Evolutionary conservation across 75 land plant species (phyloP).

Genomic region (Azolla pinnata): DNA sequence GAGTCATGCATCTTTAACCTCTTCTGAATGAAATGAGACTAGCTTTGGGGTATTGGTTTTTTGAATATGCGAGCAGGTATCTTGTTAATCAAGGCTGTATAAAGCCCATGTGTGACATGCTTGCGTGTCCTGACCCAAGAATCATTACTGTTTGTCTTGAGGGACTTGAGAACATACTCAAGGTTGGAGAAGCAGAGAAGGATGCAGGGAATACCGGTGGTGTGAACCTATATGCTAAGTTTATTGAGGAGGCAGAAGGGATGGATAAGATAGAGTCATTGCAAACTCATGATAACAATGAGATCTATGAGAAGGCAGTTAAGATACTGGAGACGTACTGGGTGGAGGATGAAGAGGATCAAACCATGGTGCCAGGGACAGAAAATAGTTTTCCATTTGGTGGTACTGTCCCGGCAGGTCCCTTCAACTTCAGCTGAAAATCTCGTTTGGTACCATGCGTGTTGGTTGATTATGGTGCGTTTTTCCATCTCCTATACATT

Average conservation of each 20-base stretch:
- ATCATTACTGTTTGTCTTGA: slow-evolving; percentile 74
- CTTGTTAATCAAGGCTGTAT: slow-evolving; percentile 70
- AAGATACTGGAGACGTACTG: slow-evolving; percentile 73
- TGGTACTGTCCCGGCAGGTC: slow-evolving; percentile 24
- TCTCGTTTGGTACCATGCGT: no score
- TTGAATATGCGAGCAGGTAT: slow-evolving; percentile 26
- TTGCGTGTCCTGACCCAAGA: slow-evolving; percentile 62
- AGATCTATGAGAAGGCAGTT: slow-evolving; percentile 76
- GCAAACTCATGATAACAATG: slow-evolving; percentile 70
- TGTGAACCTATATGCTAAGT: slow-evolving; percentile 50
- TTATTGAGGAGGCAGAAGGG: slow-evolving; percentile 72
- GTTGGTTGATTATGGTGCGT: no score
- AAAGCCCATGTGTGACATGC: slow-evolving; percentile 74
- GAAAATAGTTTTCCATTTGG: slow-evolving; percentile 30
- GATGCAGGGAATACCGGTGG: slow-evolving; percentile 30
- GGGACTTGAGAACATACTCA: slow-evolving; percentile 78
- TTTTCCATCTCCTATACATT: no score
- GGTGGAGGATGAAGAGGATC: slow-evolving; percentile 61
- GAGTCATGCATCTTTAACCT: background rate
- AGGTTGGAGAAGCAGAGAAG: slow-evolving; percentile 71
- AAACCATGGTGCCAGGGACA: slow-evolving; percentile 14
- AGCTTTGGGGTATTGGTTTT: background rate
- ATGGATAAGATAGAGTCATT: slow-evolving; percentile 67
- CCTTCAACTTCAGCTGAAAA: slow-evolving; percentile 34
- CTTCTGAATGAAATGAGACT: background rate